Evolutionary conservation across 176 grass and related monocot genomes (phyloP).

Genomic region (Urochloa ruziziensis): DNA sequence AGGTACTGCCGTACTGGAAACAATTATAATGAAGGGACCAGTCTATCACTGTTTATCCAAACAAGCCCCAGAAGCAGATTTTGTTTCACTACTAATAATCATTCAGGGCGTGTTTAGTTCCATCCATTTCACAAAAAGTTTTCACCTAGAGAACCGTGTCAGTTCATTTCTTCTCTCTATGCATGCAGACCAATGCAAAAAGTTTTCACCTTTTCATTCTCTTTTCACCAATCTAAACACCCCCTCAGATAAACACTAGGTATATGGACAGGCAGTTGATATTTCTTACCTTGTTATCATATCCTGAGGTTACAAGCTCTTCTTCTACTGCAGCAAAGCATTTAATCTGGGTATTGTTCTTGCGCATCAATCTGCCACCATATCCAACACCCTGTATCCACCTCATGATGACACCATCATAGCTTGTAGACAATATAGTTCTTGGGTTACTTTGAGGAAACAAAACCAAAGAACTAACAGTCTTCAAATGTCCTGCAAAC

Average conservation of each 20-base stretch:
- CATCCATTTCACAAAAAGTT: no score
- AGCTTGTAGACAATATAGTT: conserved; percentile 80
- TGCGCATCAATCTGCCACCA: conserved; percentile 75
- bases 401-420: conserved; percentile 87
- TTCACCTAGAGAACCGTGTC: no score
- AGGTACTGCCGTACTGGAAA: background rate
- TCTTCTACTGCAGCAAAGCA: conserved; percentile 77
- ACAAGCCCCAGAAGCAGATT: background rate
- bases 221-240: no score
- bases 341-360: conserved; percentile 90
- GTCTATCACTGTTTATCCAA: background rate
- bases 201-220: no score
- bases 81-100: no score
- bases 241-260: conserved; percentile 1
- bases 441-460: conserved; percentile 58
- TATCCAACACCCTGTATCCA: conserved; percentile 90
- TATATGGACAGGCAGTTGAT: background rate
- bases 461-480: conserved; percentile 60
- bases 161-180: no score
- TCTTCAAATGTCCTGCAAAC: conserved; percentile 95
- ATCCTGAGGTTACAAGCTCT: conserved; percentile 84
- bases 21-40: background rate
- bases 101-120: no score
- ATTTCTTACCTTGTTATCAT: conserved; percentile 88
- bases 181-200: no score